Conservation (phyloP, 768 basidiomycete genomes). For the Austroboletus eburneus region DNA sequence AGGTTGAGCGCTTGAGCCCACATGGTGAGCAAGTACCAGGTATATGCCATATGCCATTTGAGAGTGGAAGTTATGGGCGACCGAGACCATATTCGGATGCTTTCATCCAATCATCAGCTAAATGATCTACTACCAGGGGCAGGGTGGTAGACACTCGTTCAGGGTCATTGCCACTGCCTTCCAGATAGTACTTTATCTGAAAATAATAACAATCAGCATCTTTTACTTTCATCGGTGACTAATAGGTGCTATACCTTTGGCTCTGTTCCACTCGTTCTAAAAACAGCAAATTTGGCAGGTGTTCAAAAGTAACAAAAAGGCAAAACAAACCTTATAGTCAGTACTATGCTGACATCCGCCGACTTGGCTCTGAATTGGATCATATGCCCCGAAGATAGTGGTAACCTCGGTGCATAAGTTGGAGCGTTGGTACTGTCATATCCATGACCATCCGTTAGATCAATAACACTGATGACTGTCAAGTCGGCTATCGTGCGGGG, state of each 20-base stretch:
- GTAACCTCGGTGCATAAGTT: slow-evolving; percentile 54
- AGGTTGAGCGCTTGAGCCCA: neutral
- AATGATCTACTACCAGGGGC: slow-evolving; percentile 52
- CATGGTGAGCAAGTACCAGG: neutral
- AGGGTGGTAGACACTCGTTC: slow-evolving; percentile 47
- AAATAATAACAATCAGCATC: neutral
- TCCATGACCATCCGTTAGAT: slow-evolving; percentile 59
- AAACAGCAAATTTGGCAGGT: neutral
- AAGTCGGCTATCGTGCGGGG: slow-evolving; percentile 60
- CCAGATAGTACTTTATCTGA: slow-evolving; percentile 85
- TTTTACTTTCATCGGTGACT: neutral
- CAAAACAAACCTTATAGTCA: slow-evolving; percentile 61
- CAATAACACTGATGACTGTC: slow-evolving; percentile 58
- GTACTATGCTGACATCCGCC: slow-evolving; percentile 47
- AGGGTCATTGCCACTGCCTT: slow-evolving; percentile 61
- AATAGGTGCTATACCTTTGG: slow-evolving; percentile 62
- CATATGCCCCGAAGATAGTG: slow-evolving; percentile 81
- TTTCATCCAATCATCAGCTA: slow-evolving; percentile 68
- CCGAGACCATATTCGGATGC: slow-evolving; percentile 48
- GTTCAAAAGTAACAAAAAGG: neutral
- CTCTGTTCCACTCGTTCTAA: slow-evolving; percentile 84
- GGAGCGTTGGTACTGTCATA: slow-evolving; percentile 78
- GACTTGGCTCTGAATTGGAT: slow-evolving; percentile 63
- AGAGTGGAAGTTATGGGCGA: slow-evolving; percentile 20
- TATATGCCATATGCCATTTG: neutral